Evolutionary conservation across 805 yeast species (phyloP).

Genomic region (Limtongozyma cylindracea): DNA sequence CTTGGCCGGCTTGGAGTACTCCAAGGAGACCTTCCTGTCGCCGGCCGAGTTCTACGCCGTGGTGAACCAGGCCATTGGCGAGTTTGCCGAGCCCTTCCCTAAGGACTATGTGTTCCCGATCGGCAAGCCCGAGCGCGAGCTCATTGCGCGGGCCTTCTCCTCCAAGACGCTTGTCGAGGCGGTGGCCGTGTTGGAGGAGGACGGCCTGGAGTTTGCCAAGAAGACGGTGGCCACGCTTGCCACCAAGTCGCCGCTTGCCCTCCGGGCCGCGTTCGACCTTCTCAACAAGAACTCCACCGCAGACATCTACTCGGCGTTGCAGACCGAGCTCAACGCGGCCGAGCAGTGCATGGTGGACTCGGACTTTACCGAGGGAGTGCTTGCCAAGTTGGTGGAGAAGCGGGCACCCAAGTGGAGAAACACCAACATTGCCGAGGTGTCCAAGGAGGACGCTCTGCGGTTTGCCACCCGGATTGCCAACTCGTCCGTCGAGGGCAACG

Average conservation of each 20-base stretch:
- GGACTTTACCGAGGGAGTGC: constrained; percentile 49
- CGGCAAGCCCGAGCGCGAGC: constrained; percentile 23
- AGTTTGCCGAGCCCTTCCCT: constrained; percentile 44
- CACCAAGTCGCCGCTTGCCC: constrained; percentile 54
- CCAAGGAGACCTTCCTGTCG: constrained; percentile 4
- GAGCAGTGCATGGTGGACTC: constrained; percentile 25
- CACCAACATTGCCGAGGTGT: constrained; percentile 6
- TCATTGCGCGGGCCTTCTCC: constrained; percentile 49
- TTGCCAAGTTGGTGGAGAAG: constrained; percentile 36
- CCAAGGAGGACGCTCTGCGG: constrained; percentile 4
- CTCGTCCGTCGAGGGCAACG: no score
- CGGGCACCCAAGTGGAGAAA: constrained; percentile 17
- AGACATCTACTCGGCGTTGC: constrained; percentile 39
- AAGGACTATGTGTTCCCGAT: constrained; percentile 31
- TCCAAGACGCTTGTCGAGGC: constrained; percentile 25
- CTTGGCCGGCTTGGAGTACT: constrained; percentile 27
- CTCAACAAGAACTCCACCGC: constrained; percentile 32
- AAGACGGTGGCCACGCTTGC: constrained; percentile 26
- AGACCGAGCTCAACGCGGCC: constrained; percentile 53
- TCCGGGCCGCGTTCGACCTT: constrained; percentile 46
- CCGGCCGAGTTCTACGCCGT: constrained; percentile 20
- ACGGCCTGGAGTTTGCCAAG: constrained; percentile 41
- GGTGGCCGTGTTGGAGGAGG: constrained; percentile 20
- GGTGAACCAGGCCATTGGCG: constrained; percentile 54
- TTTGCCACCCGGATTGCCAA: no score